A percentile compares a stretch with the other conserved stretches of the same genome.
Evolutionary conservation across 2,329 filamentous ascomycete genomes (phyloP).

Genomic region (Parafenestella ontariensis): DNA sequence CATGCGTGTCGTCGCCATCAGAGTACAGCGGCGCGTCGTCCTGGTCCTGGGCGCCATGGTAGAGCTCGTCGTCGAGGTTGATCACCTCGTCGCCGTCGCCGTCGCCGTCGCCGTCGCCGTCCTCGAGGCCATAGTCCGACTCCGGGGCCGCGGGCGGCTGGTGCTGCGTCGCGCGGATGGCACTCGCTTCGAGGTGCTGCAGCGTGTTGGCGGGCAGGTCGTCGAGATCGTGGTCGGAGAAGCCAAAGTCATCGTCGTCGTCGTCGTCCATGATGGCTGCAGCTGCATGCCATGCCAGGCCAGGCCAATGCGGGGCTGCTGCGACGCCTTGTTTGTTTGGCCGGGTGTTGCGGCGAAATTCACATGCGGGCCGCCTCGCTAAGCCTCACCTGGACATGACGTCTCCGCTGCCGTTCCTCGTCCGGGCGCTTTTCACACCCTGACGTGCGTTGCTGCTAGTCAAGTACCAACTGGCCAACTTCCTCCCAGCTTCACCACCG

Average conservation of each 20-base stretch:
- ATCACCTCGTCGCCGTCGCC: slow-evolving; percentile 53
- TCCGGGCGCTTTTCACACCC: slow-evolving; percentile 1
- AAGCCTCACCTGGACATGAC: slow-evolving; percentile 14
- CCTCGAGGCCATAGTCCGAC: slow-evolving; percentile 55
- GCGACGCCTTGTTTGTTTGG: too few relatives aligned
- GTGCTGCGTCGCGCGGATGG: slow-evolving; percentile 49
- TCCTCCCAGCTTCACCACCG: not conserved
- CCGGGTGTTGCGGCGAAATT: slow-evolving; percentile 4
- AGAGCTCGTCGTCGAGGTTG: slow-evolving; percentile 50
- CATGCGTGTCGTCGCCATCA: too few relatives aligned
- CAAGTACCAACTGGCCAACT: slow-evolving; percentile 5
- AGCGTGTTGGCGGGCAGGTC: slow-evolving; percentile 55
- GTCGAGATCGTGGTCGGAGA: slow-evolving; percentile 54
- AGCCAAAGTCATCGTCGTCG: slow-evolving; percentile 56
- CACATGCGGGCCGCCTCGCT: slow-evolving; percentile 16
- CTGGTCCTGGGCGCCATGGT: too few relatives aligned
- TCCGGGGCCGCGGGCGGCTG: slow-evolving; percentile 9
- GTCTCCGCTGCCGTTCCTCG: slow-evolving; percentile 17
- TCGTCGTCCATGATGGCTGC: slow-evolving; percentile 44
- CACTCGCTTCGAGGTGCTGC: slow-evolving; percentile 54
- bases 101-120: slow-evolving; percentile 52
- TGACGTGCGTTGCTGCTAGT: slow-evolving; percentile 6
- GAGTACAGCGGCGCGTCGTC: too few relatives aligned
- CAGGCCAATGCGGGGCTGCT: too few relatives aligned
- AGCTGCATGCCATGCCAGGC: too few relatives aligned